A percentile compares a stretch with the other conserved stretches of the same genome.
phyloP scores from a whole-genome alignment of 2,329 filamentous ascomycete species.

The Penicillium paneum region DNA sequence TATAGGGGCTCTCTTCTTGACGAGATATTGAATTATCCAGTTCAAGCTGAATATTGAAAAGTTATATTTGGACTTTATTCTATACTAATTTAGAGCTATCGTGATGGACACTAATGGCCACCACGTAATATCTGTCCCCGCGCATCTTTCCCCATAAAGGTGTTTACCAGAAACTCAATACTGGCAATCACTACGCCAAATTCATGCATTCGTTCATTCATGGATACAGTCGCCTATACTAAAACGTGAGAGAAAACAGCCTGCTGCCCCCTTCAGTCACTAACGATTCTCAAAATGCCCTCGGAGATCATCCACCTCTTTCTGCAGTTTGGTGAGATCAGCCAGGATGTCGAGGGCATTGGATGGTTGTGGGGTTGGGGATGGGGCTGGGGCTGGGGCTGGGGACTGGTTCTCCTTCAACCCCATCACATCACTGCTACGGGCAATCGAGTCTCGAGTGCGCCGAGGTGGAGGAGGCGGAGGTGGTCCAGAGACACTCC shows the following conservation, averaged over 20 bases:
- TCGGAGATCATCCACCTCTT: constrained; percentile 65
- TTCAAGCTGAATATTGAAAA: background rate
- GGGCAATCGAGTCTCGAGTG: constrained; percentile 42
- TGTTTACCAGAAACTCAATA: background rate
- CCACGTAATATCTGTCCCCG: background rate
- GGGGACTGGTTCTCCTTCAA: constrained; percentile 23
- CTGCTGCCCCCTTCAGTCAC: constrained; percentile 21
- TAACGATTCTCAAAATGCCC: constrained; percentile 38
- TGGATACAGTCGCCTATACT: constrained; percentile 12
- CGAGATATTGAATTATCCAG: background rate
- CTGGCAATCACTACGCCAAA: background rate
- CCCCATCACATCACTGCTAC: constrained; percentile 31
- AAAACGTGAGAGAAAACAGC: constrained; percentile 10
- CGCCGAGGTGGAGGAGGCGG: constrained; percentile 49
- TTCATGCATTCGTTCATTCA: constrained; percentile 17
- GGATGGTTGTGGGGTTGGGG: constrained; percentile 37
- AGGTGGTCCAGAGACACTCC: constrained; percentile 35
- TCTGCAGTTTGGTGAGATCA: constrained; percentile 67
- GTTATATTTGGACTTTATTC: no score
- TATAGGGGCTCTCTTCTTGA: background rate
- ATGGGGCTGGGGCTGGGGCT: constrained; percentile 15
- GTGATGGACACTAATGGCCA: background rate
- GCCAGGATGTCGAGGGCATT: constrained; percentile 62
- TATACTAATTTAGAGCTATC: background rate
- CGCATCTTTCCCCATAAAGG: background rate